Evolutionary conservation across 192 early-diverging fungal genomes (phyloP), one percentile per base, ranked within the genome.

Genomic region (Irineochytrium annulatum): DNA sequence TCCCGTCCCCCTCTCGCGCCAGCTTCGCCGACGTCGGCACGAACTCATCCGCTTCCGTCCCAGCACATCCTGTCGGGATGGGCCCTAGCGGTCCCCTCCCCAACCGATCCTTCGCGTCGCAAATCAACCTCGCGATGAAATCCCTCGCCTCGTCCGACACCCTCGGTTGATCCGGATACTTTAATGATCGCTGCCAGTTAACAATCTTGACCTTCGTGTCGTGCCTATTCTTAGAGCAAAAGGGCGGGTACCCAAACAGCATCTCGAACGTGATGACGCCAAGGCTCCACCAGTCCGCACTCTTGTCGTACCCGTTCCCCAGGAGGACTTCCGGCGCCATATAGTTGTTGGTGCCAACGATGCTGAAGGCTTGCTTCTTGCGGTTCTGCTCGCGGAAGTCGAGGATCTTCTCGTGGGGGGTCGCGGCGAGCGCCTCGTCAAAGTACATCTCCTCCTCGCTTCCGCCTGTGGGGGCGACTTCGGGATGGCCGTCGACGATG

Each of bases 181-280:
- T 65, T 8, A 88, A 63, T 14, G 77, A 62, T 45, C 83, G 70
- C 3, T 70, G 63, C 84, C 84, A 87, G 66, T 87, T 83, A 46
- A 88, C 67, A 44, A 88, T 87, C 48, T 88, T 88, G 30, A 73
- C 57, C 60, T 83, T 86, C 2, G 86, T 87, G 1, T 80, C 74
- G 24, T 79, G 77, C 28, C 77, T 73, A 19, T 45, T 72, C 45
- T 49, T 49, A 6, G 17, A 14, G 46, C 46, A 49, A 22, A 77
- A 77, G n/a, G 75, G 75, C 1, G 70, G 52, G 54, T 79, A 89
- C 58, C 87, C 87, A 67, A 79, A 89, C 4, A 89, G 64, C 85
- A 87, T 87, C 67, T 89, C 87, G 45, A 84, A 89, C 65, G 87
- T 66, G 45, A 88, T 89, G 14, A 88, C 84, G n/a, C 86, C 87